Base-by-base conservation (phyloP, 345 rosid species). In the Citropsis articulata region DNA sequence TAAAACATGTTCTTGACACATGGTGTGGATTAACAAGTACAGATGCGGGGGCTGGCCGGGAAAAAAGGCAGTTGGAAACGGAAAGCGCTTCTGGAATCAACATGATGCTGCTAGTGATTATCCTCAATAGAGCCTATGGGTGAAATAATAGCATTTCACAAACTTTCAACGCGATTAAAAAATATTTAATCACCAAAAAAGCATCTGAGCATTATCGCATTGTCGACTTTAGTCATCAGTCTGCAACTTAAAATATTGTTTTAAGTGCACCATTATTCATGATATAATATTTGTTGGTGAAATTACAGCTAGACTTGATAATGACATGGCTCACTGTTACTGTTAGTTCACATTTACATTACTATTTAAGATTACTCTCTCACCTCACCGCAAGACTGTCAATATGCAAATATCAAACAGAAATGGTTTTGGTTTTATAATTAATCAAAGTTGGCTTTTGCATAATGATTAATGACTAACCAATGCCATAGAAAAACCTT, bases 301-400 rank as follows among this genome's bases (percentile, higher is more conserved):
- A 27, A 72, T 72, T 72, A 64, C 72, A 78, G 81, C 77, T 65
- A 21, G 81, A 19, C 27, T 55, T 53, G 72, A 78, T 19, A 78
- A 27, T 2, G 77, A 78, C 76, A 24, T 18, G 19, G 7, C 2
- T 64, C 66, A 0, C 31, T 67, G 25, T 65, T 9, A 2, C 70
- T 78, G 71, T n/a, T 31, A 31, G 30, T 33, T 67, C 63, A 68
- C 69, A n/a, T 48, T 72, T 40, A 19, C 9, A 14, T 2, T n/a
- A 13, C 5, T 60, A 21, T 28, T 10, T 33, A 30, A 55, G 5
- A 53, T 27, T 53, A 9, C 42, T 7, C 33, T 50, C 53, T 70
- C 6, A 28, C 24, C 35, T 27, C 4, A 31, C 4, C 35, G n/a
- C 3, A 2, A 25, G 3, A 24, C 25, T 50, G 56, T n/a, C 4